phyloP scores from a whole-genome alignment of 2,329 filamentous ascomycete genomes.

The Botryosphaeria agaves region DNA sequence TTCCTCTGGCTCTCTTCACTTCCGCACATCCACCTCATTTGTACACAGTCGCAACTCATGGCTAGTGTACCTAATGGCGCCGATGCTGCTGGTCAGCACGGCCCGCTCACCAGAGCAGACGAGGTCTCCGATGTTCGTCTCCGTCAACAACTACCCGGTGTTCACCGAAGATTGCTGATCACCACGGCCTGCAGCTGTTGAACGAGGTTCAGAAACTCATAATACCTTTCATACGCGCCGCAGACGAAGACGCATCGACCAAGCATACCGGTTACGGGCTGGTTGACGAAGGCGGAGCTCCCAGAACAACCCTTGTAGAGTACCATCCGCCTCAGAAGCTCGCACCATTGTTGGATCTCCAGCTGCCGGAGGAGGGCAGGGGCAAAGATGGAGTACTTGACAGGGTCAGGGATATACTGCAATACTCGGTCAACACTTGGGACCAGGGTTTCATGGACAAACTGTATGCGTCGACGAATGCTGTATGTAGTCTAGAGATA shows the following conservation, averaged over 20 bases:
- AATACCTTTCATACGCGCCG: conserved; percentile 51
- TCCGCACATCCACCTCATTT: no score
- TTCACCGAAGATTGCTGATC: no score
- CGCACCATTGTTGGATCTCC: conserved; percentile 19
- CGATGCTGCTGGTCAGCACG: conserved; percentile 1
- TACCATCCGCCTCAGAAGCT: conserved; percentile 26
- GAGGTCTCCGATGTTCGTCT: conserved; percentile 17
- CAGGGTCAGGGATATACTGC: conserved; percentile 50
- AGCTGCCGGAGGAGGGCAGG: conserved; percentile 16
- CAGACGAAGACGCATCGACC: conserved; percentile 43
- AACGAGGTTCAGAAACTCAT: conserved; percentile 49
- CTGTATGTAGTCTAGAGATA: conserved; percentile 32
- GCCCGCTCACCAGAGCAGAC: conserved; percentile 9
- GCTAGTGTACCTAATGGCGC: no score
- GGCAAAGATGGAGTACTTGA: conserved; percentile 25
- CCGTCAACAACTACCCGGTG: no score
- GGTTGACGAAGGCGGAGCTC: conserved; percentile 43
- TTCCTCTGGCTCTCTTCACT: no score
- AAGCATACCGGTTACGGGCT: conserved; percentile 40
- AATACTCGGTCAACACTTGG: conserved; percentile 95
- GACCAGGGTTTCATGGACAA: conserved; percentile 95
- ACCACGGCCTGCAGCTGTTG: conserved; percentile 40
- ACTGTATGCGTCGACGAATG: conserved; percentile 78
- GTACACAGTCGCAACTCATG: no score
- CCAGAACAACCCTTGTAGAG: conserved; percentile 26